Evolutionary conservation across 129 eudicot genomes (phyloP), one percentile per base, ranked within the genome.

Genomic region (Chrysanthemum seticuspe): DNA sequence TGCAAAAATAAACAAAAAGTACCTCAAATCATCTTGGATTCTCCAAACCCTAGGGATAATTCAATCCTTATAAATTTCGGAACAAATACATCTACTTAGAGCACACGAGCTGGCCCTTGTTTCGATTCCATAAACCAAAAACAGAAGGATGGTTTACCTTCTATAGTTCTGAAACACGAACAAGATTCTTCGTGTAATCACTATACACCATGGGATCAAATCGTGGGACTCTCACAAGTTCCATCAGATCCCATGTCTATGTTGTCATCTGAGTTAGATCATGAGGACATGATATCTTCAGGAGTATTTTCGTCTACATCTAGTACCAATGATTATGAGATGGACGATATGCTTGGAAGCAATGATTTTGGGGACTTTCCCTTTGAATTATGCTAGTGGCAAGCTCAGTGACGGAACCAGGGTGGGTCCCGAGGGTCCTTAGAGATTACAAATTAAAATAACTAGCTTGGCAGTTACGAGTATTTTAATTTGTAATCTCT

Each of bases 241-340:
- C 77, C 82, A 3, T 70, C 76, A 2, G 62, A 61, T 65, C 84
- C 80, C 4, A 57, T 80, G 79, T 27, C 83, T 13, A 15, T 77
- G 71, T 23, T 78, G 49, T 82, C 87, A 0, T 72, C 78, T 2
- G 72, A 21, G 40, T n/a, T 78, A 18, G 76, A 77, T 62, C 79
- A 82, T 4, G 79, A 76, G 68, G 80, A 79, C 49, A 65, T 79
- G 75, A 40, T 82, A 3, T 82, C 89, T 23, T 80, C 90, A 2
- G 80, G 71, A 8, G 77, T 74, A 21, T 83, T 77, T 70, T 80
- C 91, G 2, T 80, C 85, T 34, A 66, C 84, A 18, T 76, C 77
- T 0, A 74, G 84, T 74, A 77, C 82, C 1, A 67, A 65, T 40
- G 77, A 56, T 18, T 49, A 58, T 68, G 83, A 31, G 53, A 56